A percentile compares a stretch with the other conserved stretches of the same genome.
Evolutionary conservation across 768 basidiomycete species (phyloP).

Genomic region (Hygrophorus pudorinus): DNA sequence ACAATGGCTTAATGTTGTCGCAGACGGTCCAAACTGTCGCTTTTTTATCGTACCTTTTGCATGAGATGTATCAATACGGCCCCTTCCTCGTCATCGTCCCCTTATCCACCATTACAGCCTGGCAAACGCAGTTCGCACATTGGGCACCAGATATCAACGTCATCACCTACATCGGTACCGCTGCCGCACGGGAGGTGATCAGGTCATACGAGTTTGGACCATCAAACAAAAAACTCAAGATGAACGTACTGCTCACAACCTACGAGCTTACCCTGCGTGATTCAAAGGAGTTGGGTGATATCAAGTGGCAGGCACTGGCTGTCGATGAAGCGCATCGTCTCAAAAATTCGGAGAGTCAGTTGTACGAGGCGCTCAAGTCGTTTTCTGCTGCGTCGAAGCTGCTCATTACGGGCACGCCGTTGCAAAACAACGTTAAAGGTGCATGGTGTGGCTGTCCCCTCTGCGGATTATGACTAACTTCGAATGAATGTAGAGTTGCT

Average conservation of each 20-base stretch:
- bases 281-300: conserved; percentile 75
- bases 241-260: conserved; percentile 95
- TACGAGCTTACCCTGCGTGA: conserved; percentile 95
- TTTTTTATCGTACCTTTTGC: conserved; percentile 91
- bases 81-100: conserved; percentile 98
- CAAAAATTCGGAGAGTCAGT: conserved; percentile 95
- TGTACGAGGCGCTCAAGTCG: conserved; percentile 87
- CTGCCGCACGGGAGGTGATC: conserved; percentile 81
- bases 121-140: conserved; percentile 88
- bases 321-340: conserved; percentile 98
- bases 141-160: conserved; percentile 98
- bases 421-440: conserved; percentile 99
- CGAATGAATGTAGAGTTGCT: conserved; percentile 57
- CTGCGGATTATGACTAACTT: conserved; percentile 6
- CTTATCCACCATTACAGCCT: conserved; percentile 94
- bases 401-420: conserved; percentile 94
- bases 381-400: conserved; percentile 89
- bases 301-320: conserved; percentile 95
- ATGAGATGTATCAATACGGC: conserved; percentile 86
- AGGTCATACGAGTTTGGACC: conserved; percentile 87
- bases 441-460: conserved; percentile 11
- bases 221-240: conserved; percentile 82
- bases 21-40: conserved; percentile 94
- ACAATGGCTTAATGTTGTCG: neutral
- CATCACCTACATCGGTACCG: conserved; percentile 92